Evolutionary conservation across 2,329 filamentous ascomycete genomes (phyloP).

Genomic region (Neonectria coccinea): DNA sequence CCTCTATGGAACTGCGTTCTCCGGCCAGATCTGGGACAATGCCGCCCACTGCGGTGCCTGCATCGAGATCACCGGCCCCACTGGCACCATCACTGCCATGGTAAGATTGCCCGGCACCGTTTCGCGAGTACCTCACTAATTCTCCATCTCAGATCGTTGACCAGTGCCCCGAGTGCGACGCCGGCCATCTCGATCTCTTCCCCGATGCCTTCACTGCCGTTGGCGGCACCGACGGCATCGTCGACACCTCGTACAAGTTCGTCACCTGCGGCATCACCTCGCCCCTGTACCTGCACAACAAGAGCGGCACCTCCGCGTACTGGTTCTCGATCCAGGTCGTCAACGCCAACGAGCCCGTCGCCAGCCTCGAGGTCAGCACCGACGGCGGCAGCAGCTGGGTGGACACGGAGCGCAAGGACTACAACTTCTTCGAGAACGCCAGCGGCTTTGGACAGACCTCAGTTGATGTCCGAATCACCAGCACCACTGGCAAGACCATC

Average conservation of each 20-base stretch:
- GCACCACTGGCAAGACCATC: slow-evolving; percentile 62
- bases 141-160: slow-evolving; percentile 54
- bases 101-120: slow-evolving; percentile 50
- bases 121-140: slow-evolving; percentile 8
- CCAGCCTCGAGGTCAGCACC: slow-evolving; percentile 69
- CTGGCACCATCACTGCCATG: slow-evolving; percentile 72
- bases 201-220: slow-evolving; percentile 55
- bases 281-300: slow-evolving; percentile 58
- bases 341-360: slow-evolving; percentile 69
- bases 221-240: slow-evolving; percentile 52
- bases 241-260: slow-evolving; percentile 52
- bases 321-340: slow-evolving; percentile 68
- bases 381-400: slow-evolving; percentile 71
- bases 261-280: slow-evolving; percentile 57
- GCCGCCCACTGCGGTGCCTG: slow-evolving; percentile 71
- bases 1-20: slow-evolving; percentile 72
- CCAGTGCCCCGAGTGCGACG: slow-evolving; percentile 56
- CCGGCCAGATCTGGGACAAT: slow-evolving; percentile 67
- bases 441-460: slow-evolving; percentile 66
- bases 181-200: slow-evolving; percentile 59
- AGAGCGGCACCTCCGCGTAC: slow-evolving; percentile 56
- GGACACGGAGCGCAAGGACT: slow-evolving; percentile 63
- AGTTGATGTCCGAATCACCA: slow-evolving; percentile 68
- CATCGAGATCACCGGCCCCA: slow-evolving; percentile 68
- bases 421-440: slow-evolving; percentile 72